These are phyloP conservation scores for Juncus effusus DNA, from an alignment of 176 grass and related monocot genomes.

Conservation along the genomic window DNA sequence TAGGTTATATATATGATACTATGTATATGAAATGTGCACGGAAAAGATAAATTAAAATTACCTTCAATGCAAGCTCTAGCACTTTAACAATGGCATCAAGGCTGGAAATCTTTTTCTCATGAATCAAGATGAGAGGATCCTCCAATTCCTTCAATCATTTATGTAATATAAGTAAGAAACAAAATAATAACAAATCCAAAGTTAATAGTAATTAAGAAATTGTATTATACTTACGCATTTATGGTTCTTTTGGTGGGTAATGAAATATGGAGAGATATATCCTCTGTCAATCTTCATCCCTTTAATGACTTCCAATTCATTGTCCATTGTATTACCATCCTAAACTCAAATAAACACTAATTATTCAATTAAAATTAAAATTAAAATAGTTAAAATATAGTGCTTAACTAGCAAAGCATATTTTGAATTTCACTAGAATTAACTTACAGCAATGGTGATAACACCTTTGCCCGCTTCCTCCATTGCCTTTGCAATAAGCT, in stretches of 20 bases:
- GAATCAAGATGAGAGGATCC: slow-evolving; percentile 84
- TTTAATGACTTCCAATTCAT: slow-evolving; percentile 96
- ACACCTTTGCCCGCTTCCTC: slow-evolving; percentile 98
- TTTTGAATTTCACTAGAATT: background rate
- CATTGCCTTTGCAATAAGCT: slow-evolving; percentile 98
- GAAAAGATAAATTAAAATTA: slow-evolving; percentile 5
- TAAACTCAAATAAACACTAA: slow-evolving; percentile 18
- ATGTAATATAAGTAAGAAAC: slow-evolving; percentile 6
- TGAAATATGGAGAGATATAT: slow-evolving; percentile 97
- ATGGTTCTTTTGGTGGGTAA: slow-evolving; percentile 84
- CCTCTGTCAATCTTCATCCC: slow-evolving; percentile 98
- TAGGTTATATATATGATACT: background rate
- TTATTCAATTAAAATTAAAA: slow-evolving; percentile 4
- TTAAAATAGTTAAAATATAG: background rate
- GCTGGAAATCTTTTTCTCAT: slow-evolving; percentile 94
- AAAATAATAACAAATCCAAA: background rate
- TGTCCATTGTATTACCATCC: slow-evolving; percentile 90
- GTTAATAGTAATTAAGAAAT: background rate
- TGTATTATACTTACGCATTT: slow-evolving; percentile 79
- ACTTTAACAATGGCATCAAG: slow-evolving; percentile 73
- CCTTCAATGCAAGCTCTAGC: slow-evolving; percentile 79
- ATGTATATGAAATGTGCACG: background rate
- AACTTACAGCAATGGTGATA: slow-evolving; percentile 84
- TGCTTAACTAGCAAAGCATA: background rate
- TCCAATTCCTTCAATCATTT: slow-evolving; percentile 62